Conservation (phyloP, 2,329 filamentous ascomycete species). For the Ambrosiella cleistominuta region DNA sequence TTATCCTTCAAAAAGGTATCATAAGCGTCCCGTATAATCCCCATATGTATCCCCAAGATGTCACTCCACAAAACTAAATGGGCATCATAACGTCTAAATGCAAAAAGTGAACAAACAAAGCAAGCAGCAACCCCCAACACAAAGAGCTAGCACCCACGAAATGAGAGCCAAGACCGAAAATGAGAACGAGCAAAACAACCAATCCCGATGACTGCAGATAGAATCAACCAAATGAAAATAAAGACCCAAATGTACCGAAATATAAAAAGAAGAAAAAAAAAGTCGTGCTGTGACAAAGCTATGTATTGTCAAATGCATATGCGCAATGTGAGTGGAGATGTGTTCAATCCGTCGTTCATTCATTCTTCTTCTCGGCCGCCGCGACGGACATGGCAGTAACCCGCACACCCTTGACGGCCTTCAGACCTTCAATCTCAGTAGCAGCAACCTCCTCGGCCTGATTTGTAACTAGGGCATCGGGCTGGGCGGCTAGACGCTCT, state of each 20-base stretch:
- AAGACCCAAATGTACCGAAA: not conserved
- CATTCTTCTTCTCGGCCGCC: conserved; percentile 18
- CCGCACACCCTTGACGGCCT: conserved; percentile 7
- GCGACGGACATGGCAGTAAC: not conserved
- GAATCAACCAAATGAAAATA: not conserved
- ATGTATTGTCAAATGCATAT: not conserved
- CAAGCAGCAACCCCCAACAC: conserved; percentile 1
- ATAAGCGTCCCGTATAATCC: not conserved
- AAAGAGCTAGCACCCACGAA: not conserved
- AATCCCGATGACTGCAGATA: not conserved
- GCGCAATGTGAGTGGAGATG: not conserved
- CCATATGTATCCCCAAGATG: not conserved
- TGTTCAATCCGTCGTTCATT: conserved; percentile 14
- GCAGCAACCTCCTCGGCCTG: conserved; percentile 23
- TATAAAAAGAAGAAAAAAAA: not conserved
- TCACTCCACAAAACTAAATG: conserved; percentile 5
- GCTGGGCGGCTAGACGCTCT: conserved; percentile 40
- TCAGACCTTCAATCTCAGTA: conserved; percentile 9
- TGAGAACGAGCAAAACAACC: not conserved
- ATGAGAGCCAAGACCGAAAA: not conserved
- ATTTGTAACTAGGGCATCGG: conserved; percentile 34
- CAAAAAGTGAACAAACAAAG: conserved; percentile 8
- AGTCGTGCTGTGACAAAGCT: not conserved
- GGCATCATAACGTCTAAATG: conserved; percentile 13
- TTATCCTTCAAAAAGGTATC: conserved; percentile 4